A percentile compares a stretch with the other conserved stretches of the same genome.
phyloP scores from a whole-genome alignment of 495 filamentous ascomycete species.

The Aspergillus sclerotioniger region DNA sequence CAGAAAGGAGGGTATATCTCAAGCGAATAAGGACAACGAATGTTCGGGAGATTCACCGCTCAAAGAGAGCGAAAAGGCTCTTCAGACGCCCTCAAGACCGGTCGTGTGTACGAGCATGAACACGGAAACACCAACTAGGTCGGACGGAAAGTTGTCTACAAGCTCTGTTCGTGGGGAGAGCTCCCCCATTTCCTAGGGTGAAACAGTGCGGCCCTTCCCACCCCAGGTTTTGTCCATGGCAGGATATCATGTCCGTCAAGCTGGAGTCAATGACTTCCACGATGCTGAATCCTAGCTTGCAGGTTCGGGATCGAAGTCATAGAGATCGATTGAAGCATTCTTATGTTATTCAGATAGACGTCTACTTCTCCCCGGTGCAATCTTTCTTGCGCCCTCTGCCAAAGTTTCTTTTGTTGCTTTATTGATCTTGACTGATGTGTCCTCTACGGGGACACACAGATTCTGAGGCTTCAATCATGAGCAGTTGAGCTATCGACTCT shows the following conservation, averaged over 20 bases:
- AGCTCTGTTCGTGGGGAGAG: slow-evolving; percentile 20
- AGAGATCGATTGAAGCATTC: slow-evolving; percentile 18
- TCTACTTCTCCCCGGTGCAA: neutral
- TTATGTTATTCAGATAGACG: slow-evolving; percentile 3
- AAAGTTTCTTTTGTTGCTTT: neutral
- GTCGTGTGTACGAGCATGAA: slow-evolving; percentile 22
- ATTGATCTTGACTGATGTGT: neutral
- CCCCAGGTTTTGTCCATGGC: slow-evolving; percentile 15
- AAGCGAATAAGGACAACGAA: slow-evolving; percentile 27
- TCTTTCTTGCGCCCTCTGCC: slow-evolving; percentile 3
- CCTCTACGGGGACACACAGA: neutral
- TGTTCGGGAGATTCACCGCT: slow-evolving; percentile 12
- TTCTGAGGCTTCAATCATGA: neutral
- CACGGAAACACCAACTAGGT: slow-evolving; percentile 19
- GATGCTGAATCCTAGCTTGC: slow-evolving; percentile 12
- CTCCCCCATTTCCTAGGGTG: slow-evolving; percentile 15
- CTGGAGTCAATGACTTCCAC: slow-evolving; percentile 18
- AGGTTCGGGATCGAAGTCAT: slow-evolving; percentile 6
- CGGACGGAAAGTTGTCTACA: slow-evolving; percentile 17
- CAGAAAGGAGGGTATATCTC: slow-evolving; percentile 37
- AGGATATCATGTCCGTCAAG: slow-evolving; percentile 17
- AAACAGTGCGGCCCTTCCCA: slow-evolving; percentile 16
- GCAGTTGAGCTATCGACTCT: neutral
- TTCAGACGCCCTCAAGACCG: slow-evolving; percentile 18
- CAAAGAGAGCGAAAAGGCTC: slow-evolving; percentile 17